Conservation (phyloP, 1,284 basidiomycete genomes). For the Salmacisia buchloeana region DNA sequence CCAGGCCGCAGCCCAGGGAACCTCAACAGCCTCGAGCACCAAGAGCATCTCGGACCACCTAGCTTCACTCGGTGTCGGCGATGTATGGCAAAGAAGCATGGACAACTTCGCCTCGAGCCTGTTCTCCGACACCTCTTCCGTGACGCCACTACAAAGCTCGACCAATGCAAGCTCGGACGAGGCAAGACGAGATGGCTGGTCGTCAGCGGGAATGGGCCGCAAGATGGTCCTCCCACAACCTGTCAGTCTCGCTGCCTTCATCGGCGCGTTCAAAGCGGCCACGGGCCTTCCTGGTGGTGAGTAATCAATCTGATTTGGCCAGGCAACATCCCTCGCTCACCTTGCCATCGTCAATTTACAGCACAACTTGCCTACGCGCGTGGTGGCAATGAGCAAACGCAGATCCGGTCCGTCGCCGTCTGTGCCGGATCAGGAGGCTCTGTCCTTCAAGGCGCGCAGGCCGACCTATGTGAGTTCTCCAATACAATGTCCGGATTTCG, state of each 20-base stretch:
- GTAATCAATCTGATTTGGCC: no score
- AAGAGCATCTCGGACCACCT: no score
- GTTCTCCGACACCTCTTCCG: neutral
- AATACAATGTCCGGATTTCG: no score
- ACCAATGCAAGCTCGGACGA: neutral
- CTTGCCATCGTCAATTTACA: neutral
- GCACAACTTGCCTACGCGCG: conserved; percentile 11
- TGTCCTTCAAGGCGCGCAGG: conserved; percentile 30
- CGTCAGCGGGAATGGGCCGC: conserved; percentile 26
- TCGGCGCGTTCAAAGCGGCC: conserved; percentile 26
- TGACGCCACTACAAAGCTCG: neutral
- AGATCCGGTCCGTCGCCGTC: conserved; percentile 33
- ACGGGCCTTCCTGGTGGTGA: conserved; percentile 17
- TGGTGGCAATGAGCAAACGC: neutral
- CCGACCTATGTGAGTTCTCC: conserved; percentile 32
- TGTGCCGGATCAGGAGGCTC: conserved; percentile 44
- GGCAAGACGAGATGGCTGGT: neutral
- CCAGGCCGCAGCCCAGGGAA: conserved; percentile 7
- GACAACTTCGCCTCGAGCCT: neutral
- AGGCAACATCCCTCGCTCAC: no score
- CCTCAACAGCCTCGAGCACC: conserved; percentile 10
- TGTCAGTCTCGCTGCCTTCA: conserved; percentile 20
- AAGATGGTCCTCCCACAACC: conserved; percentile 17
- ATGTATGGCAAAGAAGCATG: neutral
- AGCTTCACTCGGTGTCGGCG: no score